phyloP scores from a whole-genome alignment of 495 filamentous ascomycete genomes.

The Saxophila tyrrhenica region DNA sequence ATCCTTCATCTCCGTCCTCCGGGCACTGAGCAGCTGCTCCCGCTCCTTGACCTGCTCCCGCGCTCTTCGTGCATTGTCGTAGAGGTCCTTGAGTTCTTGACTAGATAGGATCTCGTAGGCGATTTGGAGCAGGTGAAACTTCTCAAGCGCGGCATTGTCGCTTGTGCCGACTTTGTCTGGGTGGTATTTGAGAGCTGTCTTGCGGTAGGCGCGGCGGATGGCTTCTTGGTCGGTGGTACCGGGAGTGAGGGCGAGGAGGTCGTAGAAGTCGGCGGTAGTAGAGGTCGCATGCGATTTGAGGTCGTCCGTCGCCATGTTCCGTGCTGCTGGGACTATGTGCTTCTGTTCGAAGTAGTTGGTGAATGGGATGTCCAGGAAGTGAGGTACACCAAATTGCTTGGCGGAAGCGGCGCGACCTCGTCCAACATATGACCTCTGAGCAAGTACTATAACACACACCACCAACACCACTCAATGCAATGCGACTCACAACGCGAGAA shows the following conservation, averaged over 20 bases:
- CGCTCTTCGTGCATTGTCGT: slow-evolving; percentile 59
- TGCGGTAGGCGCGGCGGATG: slow-evolving; percentile 77
- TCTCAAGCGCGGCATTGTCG: slow-evolving; percentile 49
- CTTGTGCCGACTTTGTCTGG: slow-evolving; percentile 62
- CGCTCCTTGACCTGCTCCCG: slow-evolving; percentile 50
- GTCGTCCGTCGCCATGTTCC: slow-evolving; percentile 11
- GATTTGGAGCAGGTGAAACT: slow-evolving; percentile 62
- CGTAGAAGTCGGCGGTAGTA: slow-evolving; percentile 58
- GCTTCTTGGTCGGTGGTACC: slow-evolving; percentile 46
- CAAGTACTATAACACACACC: neutral
- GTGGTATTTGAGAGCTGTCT: slow-evolving; percentile 79
- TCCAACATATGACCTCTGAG: too few species aligned
- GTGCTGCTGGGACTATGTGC: too few species aligned
- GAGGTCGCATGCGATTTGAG: slow-evolving; percentile 9
- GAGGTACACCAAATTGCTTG: too few species aligned
- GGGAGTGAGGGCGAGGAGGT: slow-evolving; percentile 56
- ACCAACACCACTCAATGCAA: neutral
- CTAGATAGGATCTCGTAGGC: slow-evolving; percentile 64
- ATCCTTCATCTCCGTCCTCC: slow-evolving; percentile 61
- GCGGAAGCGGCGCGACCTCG: too few species aligned
- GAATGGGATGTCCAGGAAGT: neutral
- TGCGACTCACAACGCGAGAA: neutral
- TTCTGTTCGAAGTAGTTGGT: neutral
- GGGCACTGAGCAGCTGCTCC: slow-evolving; percentile 53
- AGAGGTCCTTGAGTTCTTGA: slow-evolving; percentile 46